A percentile compares a stretch with the other conserved stretches of the same genome.
Evolutionary conservation across 2,329 filamentous ascomycete genomes (phyloP).

Genomic region (Arthrobotrys entomopaga): DNA sequence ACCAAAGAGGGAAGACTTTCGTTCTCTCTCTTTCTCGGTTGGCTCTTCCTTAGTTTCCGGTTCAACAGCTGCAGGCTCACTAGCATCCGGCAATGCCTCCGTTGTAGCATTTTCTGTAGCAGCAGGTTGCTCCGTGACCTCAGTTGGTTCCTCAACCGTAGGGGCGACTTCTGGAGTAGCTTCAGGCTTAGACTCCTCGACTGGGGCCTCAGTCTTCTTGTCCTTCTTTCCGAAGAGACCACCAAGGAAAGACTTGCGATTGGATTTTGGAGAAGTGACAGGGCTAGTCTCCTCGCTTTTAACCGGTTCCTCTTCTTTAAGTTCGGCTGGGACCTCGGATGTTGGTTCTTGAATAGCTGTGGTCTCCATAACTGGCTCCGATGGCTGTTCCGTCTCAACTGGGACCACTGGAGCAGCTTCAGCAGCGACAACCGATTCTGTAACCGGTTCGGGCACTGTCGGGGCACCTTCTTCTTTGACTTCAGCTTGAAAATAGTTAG

Average conservation of each 20-base stretch:
- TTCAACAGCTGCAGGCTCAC: slow-evolving; percentile 11
- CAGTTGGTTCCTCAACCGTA: slow-evolving; percentile 10
- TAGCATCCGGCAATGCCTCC: slow-evolving; percentile 18
- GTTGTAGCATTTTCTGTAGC: slow-evolving; percentile 29
- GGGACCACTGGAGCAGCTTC: slow-evolving; percentile 55
- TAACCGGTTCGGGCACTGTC: slow-evolving; percentile 50
- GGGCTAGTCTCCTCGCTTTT: slow-evolving; percentile 53
- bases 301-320: slow-evolving; percentile 39
- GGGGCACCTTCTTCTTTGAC: slow-evolving; percentile 57
- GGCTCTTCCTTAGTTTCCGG: slow-evolving; percentile 23
- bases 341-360: slow-evolving; percentile 10
- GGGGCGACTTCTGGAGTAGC: slow-evolving; percentile 1
- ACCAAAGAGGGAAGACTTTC: slow-evolving; percentile 25
- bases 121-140: slow-evolving; percentile 16
- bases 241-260: slow-evolving; percentile 49
- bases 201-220: slow-evolving; percentile 38
- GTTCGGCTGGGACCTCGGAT: slow-evolving; percentile 39
- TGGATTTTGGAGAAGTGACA: slow-evolving; percentile 42
- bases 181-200: slow-evolving; percentile 32
- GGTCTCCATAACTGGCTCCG: slow-evolving; percentile 16
- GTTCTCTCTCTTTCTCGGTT: slow-evolving; percentile 1
- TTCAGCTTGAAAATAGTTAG: slow-evolving; percentile 56
- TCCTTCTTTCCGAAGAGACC: slow-evolving; percentile 42
- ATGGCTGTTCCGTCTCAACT: slow-evolving; percentile 58
- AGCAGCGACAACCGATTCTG: slow-evolving; percentile 56